phyloP scores from a whole-genome alignment of 371 early-diverging fungal species.

The Syncephalastrum racemosum region DNA sequence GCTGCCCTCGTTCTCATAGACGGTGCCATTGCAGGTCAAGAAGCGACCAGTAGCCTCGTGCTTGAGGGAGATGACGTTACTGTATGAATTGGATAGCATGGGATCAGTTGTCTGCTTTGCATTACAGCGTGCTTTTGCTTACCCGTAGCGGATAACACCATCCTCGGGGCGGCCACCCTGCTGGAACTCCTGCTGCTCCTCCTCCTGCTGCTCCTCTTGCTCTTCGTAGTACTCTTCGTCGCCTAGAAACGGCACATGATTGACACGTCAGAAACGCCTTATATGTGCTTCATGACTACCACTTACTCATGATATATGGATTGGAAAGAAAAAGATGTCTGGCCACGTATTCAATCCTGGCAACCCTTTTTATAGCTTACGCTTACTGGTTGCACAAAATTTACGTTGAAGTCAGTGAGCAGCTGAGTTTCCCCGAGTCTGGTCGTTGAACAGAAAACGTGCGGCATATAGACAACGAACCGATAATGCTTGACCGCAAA shows the following conservation, averaged over 20 bases:
- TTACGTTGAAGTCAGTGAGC: no score
- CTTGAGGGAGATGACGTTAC: constrained; percentile 50
- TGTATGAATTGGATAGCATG: constrained; percentile 1
- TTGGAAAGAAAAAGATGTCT: no score
- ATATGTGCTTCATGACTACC: not conserved
- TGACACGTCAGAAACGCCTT: not conserved
- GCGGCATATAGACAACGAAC: no score
- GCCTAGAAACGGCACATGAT: not conserved
- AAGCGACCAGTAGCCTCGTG: constrained; percentile 58
- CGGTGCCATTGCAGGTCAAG: constrained; percentile 36
- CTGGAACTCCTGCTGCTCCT: no score
- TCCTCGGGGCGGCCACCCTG: not conserved
- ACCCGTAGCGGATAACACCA: constrained; percentile 14
- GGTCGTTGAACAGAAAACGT: no score
- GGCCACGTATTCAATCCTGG: no score
- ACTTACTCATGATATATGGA: constrained; percentile 5
- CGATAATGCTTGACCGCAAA: no score
- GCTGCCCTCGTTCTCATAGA: constrained; percentile 39
- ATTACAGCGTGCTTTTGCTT: not conserved
- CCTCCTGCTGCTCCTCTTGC: no score
- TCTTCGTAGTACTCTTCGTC: constrained; percentile 1
- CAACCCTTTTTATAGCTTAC: no score
- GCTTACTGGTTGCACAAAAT: no score
- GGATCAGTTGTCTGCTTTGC: not conserved
- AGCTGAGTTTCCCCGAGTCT: no score